Evolutionary conservation across 805 yeast species (phyloP).

Genomic region (Zygotorulaspora chibaensis): DNA sequence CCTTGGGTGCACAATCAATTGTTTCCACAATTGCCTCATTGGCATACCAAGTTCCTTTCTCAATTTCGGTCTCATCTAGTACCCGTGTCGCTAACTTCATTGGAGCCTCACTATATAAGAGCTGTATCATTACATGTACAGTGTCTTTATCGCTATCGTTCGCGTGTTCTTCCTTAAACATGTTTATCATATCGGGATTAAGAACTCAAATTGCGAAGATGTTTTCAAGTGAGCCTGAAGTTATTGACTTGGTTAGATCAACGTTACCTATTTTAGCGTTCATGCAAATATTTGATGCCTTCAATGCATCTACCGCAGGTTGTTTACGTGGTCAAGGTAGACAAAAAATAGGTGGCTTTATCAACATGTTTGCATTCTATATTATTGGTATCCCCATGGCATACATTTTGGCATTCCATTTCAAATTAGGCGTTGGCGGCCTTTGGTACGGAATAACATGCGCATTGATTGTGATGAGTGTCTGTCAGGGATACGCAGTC

Average conservation of each 20-base stretch:
- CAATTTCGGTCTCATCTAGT: slow-evolving; percentile 68
- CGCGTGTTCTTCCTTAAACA: slow-evolving; percentile 43
- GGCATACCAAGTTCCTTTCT: slow-evolving; percentile 71
- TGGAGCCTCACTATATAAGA: slow-evolving; percentile 52
- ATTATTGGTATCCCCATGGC: slow-evolving; percentile 61
- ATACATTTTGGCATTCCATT: slow-evolving; percentile 48
- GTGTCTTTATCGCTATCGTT: slow-evolving; percentile 43
- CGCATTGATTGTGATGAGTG: slow-evolving; percentile 34
- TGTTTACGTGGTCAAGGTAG: slow-evolving; percentile 74
- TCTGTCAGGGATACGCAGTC: slow-evolving; percentile 34
- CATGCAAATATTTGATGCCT: slow-evolving; percentile 67
- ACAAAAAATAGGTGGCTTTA: slow-evolving; percentile 38
- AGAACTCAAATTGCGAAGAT: slow-evolving; percentile 43
- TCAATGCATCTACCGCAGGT: slow-evolving; percentile 71
- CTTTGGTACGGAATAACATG: slow-evolving; percentile 53
- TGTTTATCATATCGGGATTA: slow-evolving; percentile 42
- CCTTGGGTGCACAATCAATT: slow-evolving; percentile 71
- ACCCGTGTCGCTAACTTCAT: slow-evolving; percentile 74
- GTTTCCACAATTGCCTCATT: slow-evolving; percentile 64
- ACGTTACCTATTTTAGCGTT: slow-evolving; percentile 61
- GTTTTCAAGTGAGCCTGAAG: slow-evolving; percentile 59
- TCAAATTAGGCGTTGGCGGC: slow-evolving; percentile 50
- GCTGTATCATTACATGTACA: slow-evolving; percentile 44
- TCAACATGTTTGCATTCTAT: slow-evolving; percentile 36
- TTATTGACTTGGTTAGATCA: slow-evolving; percentile 45